Percentiles rank a stretch among this genome's conserved stretches.
phyloP scores from a whole-genome alignment of 1,284 basidiomycete genomes.

The Meripilus lineatus region DNA sequence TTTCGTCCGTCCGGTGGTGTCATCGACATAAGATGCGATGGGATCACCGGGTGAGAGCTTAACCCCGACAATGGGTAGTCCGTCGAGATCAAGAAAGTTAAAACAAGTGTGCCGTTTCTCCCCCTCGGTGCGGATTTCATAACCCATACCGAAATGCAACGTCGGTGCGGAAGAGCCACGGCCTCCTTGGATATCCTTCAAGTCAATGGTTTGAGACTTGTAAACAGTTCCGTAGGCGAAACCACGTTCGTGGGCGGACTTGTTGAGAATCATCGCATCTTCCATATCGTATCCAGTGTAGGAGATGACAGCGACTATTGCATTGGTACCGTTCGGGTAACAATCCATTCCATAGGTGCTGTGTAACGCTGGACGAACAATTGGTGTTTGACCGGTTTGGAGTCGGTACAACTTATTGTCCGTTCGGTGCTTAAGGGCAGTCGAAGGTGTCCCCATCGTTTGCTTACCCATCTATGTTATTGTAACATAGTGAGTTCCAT shows the following conservation, averaged over 20 bases:
- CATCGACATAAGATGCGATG: slow-evolving; percentile 85
- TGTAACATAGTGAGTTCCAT: slow-evolving; percentile 6
- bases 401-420: slow-evolving; percentile 99
- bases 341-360: slow-evolving; percentile 98
- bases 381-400: slow-evolving; percentile 92
- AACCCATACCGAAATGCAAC: slow-evolving; percentile 85
- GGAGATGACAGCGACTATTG: slow-evolving; percentile 97
- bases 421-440: slow-evolving; percentile 85
- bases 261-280: slow-evolving; percentile 99
- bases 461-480: slow-evolving; percentile 93
- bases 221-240: slow-evolving; percentile 98
- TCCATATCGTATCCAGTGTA: slow-evolving; percentile 99
- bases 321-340: slow-evolving; percentile 98
- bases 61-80: slow-evolving; percentile 78
- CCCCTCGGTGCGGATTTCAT: slow-evolving; percentile 62
- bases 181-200: slow-evolving; percentile 76
- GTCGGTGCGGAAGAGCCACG: slow-evolving; percentile 51
- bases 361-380: slow-evolving; percentile 91
- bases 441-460: slow-evolving; percentile 98
- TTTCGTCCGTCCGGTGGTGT: slow-evolving; percentile 78
- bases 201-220: slow-evolving; percentile 91
- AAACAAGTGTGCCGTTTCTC: slow-evolving; percentile 52
- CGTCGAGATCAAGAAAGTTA: slow-evolving; percentile 78
- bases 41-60: slow-evolving; percentile 74
- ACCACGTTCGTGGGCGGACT: slow-evolving; percentile 96